These are phyloP conservation scores for Turritis glabra DNA, from an alignment of 345 rosid genomes.

Conservation along the genomic window DNA sequence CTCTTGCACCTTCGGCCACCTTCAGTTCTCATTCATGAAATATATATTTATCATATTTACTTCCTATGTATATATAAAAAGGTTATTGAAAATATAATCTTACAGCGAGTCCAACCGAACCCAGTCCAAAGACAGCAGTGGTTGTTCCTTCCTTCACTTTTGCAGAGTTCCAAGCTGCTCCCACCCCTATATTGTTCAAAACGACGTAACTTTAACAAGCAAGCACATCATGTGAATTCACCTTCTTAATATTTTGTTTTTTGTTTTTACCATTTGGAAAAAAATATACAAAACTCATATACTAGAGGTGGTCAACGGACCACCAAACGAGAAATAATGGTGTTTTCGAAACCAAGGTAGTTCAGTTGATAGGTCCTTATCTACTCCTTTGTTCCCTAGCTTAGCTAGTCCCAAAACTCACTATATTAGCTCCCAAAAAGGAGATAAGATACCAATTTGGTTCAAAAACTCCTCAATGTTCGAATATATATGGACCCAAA, in stretches of 20 bases:
- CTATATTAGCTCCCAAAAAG: neutral
- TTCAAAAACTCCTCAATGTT: neutral
- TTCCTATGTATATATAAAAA: neutral
- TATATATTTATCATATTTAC: neutral
- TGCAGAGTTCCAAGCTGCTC: slow-evolving; percentile 73
- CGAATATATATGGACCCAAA: neutral
- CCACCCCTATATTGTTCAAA: slow-evolving; percentile 47
- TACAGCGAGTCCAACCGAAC: slow-evolving; percentile 77
- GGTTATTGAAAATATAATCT: neutral
- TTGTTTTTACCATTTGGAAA: neutral
- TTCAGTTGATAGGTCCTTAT: neutral
- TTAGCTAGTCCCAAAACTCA: neutral
- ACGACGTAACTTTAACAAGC: neutral
- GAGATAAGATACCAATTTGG: neutral
- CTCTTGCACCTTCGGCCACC: slow-evolving; percentile 68
- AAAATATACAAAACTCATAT: neutral
- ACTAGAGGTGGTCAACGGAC: neutral
- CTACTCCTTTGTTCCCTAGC: neutral
- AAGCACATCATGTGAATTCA: neutral
- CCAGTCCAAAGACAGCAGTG: slow-evolving; percentile 70
- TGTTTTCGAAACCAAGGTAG: neutral
- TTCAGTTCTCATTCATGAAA: slow-evolving; percentile 31
- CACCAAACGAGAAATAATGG: slow-evolving; percentile 3
- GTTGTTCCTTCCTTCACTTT: slow-evolving; percentile 57
- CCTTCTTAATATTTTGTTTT: neutral